These are phyloP conservation scores for Rhizophlyctis rosea DNA, from an alignment of 192 early-diverging fungal genomes.

Conservation along the genomic window DNA sequence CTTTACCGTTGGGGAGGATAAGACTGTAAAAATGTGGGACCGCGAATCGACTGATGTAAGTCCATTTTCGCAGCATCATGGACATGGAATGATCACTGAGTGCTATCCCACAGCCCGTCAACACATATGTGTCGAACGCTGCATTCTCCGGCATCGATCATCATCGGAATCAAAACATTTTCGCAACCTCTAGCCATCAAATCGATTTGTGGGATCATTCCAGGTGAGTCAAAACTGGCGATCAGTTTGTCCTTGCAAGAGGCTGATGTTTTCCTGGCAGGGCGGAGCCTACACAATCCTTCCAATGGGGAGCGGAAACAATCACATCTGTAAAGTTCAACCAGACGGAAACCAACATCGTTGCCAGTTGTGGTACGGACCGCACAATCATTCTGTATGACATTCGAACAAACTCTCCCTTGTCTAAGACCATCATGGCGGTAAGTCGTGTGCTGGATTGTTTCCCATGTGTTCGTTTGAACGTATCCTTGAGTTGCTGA, in stretches of 20 bases:
- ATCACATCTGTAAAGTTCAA: conserved; percentile 94
- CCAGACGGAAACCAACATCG: conserved; percentile 89
- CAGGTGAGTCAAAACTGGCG: conserved; percentile 4
- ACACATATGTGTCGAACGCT: conserved; percentile 74
- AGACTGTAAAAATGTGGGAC: conserved; percentile 92
- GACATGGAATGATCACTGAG: conserved; percentile 9
- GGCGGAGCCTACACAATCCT: conserved; percentile 76
- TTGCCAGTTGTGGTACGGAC: conserved; percentile 92
- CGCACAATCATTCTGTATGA: conserved; percentile 94
- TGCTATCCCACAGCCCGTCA: conserved; percentile 31
- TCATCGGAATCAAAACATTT: conserved; percentile 76
- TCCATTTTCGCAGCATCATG: neutral
- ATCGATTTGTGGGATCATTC: conserved; percentile 95
- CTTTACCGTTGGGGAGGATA: conserved; percentile 91
- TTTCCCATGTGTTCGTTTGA: too few relatives aligned
- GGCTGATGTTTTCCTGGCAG: conserved; percentile 26
- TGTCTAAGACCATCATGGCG: conserved; percentile 80
- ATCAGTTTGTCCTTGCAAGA: neutral
- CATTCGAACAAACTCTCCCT: conserved; percentile 79
- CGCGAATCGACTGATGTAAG: conserved; percentile 40
- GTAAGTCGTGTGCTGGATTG: conserved; percentile 40
- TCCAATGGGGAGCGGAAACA: conserved; percentile 94
- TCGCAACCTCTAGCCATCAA: conserved; percentile 83
- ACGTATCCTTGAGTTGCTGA: too few relatives aligned
- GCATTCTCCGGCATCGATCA: conserved; percentile 87